phyloP scores from a whole-genome alignment of 1,139 yeast genomes.

The Komagataea norvegica region DNA sequence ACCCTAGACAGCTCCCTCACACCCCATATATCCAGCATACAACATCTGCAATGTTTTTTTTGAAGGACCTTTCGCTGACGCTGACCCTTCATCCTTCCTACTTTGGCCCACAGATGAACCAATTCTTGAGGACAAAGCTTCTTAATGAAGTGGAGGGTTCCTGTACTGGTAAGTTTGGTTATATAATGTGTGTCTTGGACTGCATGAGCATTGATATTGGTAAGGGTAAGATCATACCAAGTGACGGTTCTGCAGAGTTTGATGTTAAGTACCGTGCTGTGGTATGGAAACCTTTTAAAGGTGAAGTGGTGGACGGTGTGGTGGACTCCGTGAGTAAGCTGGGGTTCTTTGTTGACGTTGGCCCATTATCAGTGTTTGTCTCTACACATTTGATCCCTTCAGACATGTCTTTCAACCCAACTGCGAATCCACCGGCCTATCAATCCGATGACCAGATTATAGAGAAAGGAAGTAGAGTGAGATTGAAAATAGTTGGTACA shows the following conservation, averaged over 20 bases:
- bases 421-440: constrained; percentile 98
- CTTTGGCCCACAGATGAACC: constrained; percentile 97
- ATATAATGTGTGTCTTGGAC: constrained; percentile 92
- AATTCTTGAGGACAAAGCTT: constrained; percentile 80
- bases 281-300: constrained; percentile 98
- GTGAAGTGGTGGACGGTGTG: constrained; percentile 96
- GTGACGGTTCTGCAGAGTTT: constrained; percentile 91
- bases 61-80: constrained; percentile 85
- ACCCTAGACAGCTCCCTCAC: too few species aligned
- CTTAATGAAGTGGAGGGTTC: constrained; percentile 97
- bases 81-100: constrained; percentile 94
- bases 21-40: neutral
- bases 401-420: constrained; percentile 90
- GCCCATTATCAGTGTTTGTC: constrained; percentile 92
- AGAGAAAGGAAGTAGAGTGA: constrained; percentile 87
- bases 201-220: constrained; percentile 95
- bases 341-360: constrained; percentile 98
- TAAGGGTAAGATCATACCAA: constrained; percentile 86
- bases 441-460: constrained; percentile 93
- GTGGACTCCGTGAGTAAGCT: constrained; percentile 92
- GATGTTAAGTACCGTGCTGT: constrained; percentile 95
- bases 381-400: constrained; percentile 93
- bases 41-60: constrained; percentile 38
- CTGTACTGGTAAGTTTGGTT: constrained; percentile 98
- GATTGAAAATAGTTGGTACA: constrained; percentile 95